These are phyloP conservation scores for Scopulariopsis brevicaulis DNA, from an alignment of 2,329 filamentous ascomycete species.

Conservation along the genomic window DNA sequence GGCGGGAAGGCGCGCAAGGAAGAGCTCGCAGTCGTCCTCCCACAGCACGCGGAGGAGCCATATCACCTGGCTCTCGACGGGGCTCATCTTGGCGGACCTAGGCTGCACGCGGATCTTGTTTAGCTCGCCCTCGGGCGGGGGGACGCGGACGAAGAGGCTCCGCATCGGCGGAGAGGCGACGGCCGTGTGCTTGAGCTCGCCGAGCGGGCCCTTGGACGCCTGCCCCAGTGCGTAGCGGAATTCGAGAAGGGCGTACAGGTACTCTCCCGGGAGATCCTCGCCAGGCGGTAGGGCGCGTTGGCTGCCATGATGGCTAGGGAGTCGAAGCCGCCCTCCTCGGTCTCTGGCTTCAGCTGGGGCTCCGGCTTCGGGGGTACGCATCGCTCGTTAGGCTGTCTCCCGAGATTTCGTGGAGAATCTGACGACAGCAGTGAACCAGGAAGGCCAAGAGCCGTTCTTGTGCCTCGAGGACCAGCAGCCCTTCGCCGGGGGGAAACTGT, in stretches of 20 bases:
- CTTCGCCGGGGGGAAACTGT: conserved; percentile 31
- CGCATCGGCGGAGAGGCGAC: conserved; percentile 28
- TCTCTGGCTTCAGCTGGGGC: conserved; percentile 18
- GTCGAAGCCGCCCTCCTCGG: conserved; percentile 17
- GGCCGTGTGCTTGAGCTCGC: conserved; percentile 11
- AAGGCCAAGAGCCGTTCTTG: conserved; percentile 36
- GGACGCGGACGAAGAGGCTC: conserved; percentile 17
- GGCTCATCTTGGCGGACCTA: conserved; percentile 10
- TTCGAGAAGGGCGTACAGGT: conserved; percentile 23
- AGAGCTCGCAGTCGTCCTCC: conserved; percentile 19
- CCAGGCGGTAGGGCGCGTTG: conserved; percentile 39
- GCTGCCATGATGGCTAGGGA: conserved; percentile 27
- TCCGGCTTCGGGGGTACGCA: conserved; percentile 23
- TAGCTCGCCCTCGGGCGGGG: conserved; percentile 10
- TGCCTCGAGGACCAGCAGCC: conserved; percentile 35
- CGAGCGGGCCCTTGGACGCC: conserved; percentile 17
- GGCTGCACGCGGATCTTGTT: conserved; percentile 11
- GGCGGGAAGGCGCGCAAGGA: conserved; percentile 18
- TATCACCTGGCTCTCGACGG: conserved; percentile 15
- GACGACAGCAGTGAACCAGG: conserved; percentile 31
- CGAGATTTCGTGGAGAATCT: conserved; percentile 39
- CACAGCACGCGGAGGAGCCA: conserved; percentile 25
- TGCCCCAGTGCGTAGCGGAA: conserved; percentile 24
- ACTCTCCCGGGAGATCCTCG: conserved; percentile 18
- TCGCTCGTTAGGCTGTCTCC: conserved; percentile 14